These are phyloP conservation scores for Ploettnerulaceae sp. DNA, from an alignment of 2,329 filamentous ascomycete genomes.

Conservation along the genomic window DNA sequence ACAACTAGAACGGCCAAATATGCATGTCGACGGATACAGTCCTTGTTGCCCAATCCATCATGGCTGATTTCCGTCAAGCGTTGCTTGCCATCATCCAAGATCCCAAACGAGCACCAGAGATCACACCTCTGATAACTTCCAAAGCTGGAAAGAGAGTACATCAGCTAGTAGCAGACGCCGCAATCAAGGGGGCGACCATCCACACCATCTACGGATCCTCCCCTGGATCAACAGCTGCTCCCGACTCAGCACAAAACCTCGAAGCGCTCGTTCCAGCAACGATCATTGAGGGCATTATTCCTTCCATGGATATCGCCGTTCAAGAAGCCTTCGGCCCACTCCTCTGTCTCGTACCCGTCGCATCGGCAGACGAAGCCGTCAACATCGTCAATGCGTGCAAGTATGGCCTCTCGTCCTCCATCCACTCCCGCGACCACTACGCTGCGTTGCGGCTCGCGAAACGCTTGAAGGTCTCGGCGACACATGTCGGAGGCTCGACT, in stretches of 20 bases:
- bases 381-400: constrained; percentile 14
- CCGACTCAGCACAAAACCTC: too few species aligned
- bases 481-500: constrained; percentile 24
- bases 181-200: constrained; percentile 23
- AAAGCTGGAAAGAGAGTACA: constrained; percentile 3
- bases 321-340: constrained; percentile 25
- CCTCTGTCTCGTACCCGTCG: constrained; percentile 13
- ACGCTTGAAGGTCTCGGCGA: constrained; percentile 18
- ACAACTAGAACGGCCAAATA: constrained; percentile 34
- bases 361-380: constrained; percentile 17
- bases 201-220: too few species aligned
- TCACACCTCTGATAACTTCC: constrained; percentile 3
- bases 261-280: constrained; percentile 13
- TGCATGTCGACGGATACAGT: constrained; percentile 36
- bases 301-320: constrained; percentile 18
- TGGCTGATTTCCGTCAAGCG: constrained; percentile 1
- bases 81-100: neutral
- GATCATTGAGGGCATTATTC: constrained; percentile 18
- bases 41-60: constrained; percentile 23
- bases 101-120: neutral
- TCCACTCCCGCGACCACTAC: constrained; percentile 14
- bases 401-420: constrained; percentile 25
- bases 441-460: constrained; percentile 10
- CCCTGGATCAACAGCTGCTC: too few species aligned
- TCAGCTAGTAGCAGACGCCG: constrained; percentile 8